These are phyloP conservation scores for Keithomyces neogunnii DNA, from an alignment of 2,329 filamentous ascomycete genomes.

Conservation along the genomic window DNA sequence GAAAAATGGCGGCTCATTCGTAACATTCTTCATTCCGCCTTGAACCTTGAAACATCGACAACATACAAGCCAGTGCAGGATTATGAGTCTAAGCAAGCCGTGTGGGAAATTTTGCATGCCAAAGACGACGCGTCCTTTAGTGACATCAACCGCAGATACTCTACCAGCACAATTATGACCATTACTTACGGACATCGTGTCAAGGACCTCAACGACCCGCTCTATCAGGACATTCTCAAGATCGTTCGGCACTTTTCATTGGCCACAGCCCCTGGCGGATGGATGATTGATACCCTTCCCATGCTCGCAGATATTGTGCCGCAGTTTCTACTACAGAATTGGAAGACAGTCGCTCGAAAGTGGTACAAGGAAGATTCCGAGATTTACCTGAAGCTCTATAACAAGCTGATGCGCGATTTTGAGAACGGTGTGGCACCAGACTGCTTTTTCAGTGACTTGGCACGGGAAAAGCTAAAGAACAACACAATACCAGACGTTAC, in stretches of 20 bases:
- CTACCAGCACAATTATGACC: slow-evolving; percentile 13
- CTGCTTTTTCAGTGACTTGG: slow-evolving; percentile 13
- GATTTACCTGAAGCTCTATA: slow-evolving; percentile 11
- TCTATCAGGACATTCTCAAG: slow-evolving; percentile 12
- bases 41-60: slow-evolving; percentile 10
- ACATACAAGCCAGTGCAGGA: slow-evolving; percentile 12
- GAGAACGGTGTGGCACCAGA: slow-evolving; percentile 9
- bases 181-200: slow-evolving; percentile 13
- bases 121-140: slow-evolving; percentile 8
- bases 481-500: slow-evolving; percentile 12
- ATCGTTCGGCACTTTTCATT: slow-evolving; percentile 10
- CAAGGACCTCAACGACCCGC: slow-evolving; percentile 10
- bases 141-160: slow-evolving; percentile 13
- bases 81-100: slow-evolving; percentile 12
- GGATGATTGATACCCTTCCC: slow-evolving; percentile 6
- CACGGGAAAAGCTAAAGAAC: slow-evolving; percentile 7
- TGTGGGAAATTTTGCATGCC: slow-evolving; percentile 4
- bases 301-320: slow-evolving; percentile 5
- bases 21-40: slow-evolving; percentile 3
- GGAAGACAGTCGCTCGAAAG: slow-evolving; percentile 1
- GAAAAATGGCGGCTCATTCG: slow-evolving; percentile 6
- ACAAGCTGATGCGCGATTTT: slow-evolving; percentile 7
- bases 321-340: slow-evolving; percentile 4
- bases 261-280: slow-evolving; percentile 2
- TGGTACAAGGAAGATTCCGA: slow-evolving; percentile 12